Conservation (phyloP, 2,329 filamentous ascomycete species). For the Scopulariopsis brevicaulis region DNA sequence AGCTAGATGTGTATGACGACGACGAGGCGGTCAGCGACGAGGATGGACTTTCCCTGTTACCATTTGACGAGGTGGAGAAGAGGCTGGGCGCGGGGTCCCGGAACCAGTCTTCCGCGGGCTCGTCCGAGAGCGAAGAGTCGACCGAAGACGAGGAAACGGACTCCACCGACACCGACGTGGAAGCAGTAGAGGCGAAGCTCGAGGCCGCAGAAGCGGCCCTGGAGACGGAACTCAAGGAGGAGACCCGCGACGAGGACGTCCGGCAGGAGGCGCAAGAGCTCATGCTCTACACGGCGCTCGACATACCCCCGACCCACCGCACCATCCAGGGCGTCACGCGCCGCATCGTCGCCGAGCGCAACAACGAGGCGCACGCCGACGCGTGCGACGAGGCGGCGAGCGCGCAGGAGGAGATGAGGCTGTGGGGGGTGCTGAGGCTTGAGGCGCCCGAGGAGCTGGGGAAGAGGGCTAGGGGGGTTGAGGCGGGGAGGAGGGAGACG, state of each 20-base stretch:
- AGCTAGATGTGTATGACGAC: conserved; percentile 33
- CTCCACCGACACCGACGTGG: background rate
- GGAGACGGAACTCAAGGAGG: conserved; percentile 8
- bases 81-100: conserved; percentile 15
- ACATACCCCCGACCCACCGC: conserved; percentile 23
- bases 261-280: conserved; percentile 28
- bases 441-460: background rate
- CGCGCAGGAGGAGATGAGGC: conserved; percentile 26
- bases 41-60: conserved; percentile 18
- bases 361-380: conserved; percentile 32
- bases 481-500: background rate
- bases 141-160: background rate
- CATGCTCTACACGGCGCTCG: conserved; percentile 25
- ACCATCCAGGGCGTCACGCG: conserved; percentile 22
- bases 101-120: background rate
- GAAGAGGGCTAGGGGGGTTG: background rate
- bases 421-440: conserved; percentile 26
- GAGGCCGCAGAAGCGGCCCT: conserved; percentile 5
- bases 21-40: conserved; percentile 12
- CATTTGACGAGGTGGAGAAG: conserved; percentile 31
- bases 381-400: conserved; percentile 25
- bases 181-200: conserved; percentile 7
- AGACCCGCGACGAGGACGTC: conserved; percentile 18
- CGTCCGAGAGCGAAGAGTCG: background rate
- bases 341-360: conserved; percentile 27